Conservation (phyloP, 331 rosid species). For the Cucumis variabilis region DNA sequence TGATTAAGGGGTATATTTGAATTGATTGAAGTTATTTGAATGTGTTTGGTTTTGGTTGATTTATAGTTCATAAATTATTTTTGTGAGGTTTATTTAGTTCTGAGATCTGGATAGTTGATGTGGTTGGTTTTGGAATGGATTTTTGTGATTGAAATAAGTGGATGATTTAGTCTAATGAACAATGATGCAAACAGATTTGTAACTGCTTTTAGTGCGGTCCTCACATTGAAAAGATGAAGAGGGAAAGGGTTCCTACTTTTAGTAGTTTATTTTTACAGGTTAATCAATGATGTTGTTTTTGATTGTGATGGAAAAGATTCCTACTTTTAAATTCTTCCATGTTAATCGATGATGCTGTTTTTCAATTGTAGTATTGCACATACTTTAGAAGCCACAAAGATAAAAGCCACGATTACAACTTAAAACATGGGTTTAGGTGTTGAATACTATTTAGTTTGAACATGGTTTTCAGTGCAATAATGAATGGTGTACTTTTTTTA, state of each 20-base stretch:
- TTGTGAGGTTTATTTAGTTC: neutral
- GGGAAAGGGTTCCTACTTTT: neutral
- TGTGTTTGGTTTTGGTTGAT: neutral
- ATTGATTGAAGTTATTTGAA: neutral
- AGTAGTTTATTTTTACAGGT: neutral
- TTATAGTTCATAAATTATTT: neutral
- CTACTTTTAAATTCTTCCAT: too few relatives aligned
- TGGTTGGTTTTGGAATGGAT: slow-evolving; percentile 13
- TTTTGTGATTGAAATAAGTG: neutral
- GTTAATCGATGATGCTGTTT: too few relatives aligned
- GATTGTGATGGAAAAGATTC: too few relatives aligned
- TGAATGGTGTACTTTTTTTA: too few relatives aligned
- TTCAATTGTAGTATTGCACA: too few relatives aligned
- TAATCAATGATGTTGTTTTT: too few relatives aligned
- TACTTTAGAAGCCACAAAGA: too few relatives aligned
- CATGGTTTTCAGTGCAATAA: too few relatives aligned
- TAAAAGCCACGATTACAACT: too few relatives aligned
- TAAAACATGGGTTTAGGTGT: too few relatives aligned
- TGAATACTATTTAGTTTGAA: too few relatives aligned
- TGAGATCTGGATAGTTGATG: neutral
- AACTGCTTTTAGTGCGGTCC: neutral
- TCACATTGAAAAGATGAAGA: too few relatives aligned
- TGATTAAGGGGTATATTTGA: neutral
- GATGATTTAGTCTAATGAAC: neutral
- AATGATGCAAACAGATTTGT: neutral